Conservation (phyloP, 768 basidiomycete genomes). For the Collybiopsis luxurians region DNA sequence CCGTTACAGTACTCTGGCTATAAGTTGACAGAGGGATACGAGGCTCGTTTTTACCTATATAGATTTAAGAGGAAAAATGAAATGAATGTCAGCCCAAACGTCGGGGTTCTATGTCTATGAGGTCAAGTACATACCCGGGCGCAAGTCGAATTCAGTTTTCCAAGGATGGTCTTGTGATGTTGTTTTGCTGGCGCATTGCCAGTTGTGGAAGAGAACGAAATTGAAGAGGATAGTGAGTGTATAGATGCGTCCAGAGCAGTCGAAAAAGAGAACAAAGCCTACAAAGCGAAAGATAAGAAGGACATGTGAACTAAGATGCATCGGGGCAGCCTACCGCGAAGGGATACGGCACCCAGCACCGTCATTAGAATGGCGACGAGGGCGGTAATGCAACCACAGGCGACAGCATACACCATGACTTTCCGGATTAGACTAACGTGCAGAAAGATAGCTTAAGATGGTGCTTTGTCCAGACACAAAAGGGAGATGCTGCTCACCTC, state of each 20-base stretch:
- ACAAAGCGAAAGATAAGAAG: neutral
- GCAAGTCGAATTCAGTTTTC: too few species aligned
- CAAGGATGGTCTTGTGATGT: too few species aligned
- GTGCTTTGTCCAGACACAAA: too few species aligned
- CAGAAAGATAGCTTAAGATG: too few species aligned
- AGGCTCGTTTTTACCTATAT: neutral
- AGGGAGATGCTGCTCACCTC: neutral
- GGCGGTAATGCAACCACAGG: neutral
- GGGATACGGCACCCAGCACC: neutral
- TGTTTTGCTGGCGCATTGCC: neutral
- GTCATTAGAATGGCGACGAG: neutral
- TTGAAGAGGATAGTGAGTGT: conserved; percentile 1
- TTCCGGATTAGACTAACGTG: neutral
- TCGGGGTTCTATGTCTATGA: too few species aligned
- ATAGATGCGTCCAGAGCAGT: neutral
- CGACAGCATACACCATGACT: conserved; percentile 1
- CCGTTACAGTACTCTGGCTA: neutral
- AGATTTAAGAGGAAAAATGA: too few species aligned
- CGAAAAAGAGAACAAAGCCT: neutral
- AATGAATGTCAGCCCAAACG: too few species aligned
- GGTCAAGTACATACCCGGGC: too few species aligned
- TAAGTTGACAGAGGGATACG: neutral
- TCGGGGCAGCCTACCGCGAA: neutral
- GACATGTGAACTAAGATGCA: neutral
- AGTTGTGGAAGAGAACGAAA: neutral